These are phyloP conservation scores for Rasamsonia emersonii DNA, from an alignment of 2,329 filamentous ascomycete genomes.

Conservation along the genomic window DNA sequence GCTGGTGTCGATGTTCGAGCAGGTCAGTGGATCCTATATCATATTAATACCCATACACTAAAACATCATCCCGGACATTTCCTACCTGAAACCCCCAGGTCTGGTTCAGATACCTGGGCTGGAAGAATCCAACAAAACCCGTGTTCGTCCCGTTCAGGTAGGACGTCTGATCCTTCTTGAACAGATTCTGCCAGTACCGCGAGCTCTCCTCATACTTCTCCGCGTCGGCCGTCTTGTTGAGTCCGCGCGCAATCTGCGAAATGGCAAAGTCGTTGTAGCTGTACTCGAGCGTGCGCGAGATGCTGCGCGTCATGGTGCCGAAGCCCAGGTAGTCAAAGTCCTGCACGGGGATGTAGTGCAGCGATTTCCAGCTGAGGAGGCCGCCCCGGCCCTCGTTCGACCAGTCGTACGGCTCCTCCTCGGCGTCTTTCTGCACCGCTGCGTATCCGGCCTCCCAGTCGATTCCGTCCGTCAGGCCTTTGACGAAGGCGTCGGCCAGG, in stretches of 20 bases:
- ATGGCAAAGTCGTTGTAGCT: conserved; percentile 65
- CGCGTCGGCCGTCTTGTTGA: conserved; percentile 46
- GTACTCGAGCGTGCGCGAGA: conserved; percentile 65
- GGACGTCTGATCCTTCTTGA: conserved; percentile 50
- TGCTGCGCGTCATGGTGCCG: conserved; percentile 58
- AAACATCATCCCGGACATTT: conserved; percentile 38
- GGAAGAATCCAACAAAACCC: conserved; percentile 60
- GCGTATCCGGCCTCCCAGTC: conserved; percentile 59
- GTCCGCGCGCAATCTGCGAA: conserved; percentile 47
- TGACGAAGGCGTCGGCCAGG: conserved; percentile 55
- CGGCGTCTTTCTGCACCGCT: conserved; percentile 60
- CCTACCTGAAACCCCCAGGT: conserved; percentile 55
- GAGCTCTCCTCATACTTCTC: conserved; percentile 25
- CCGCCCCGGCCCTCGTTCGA: conserved; percentile 59
- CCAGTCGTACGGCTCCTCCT: conserved; percentile 61
- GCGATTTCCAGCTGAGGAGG: conserved; percentile 58
- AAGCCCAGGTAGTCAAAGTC: conserved; percentile 58
- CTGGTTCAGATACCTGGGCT: conserved; percentile 57
- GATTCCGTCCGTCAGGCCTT: conserved; percentile 52
- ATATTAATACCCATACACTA: conserved; percentile 25
- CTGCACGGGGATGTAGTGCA: conserved; percentile 60
- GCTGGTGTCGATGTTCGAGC: conserved; percentile 47
- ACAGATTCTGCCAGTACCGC: conserved; percentile 59
- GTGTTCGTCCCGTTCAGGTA: conserved; percentile 49
- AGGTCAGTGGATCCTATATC: conserved; percentile 40